These are phyloP conservation scores for Zangia roseola DNA, from an alignment of 768 basidiomycete species.

Conservation along the genomic window DNA sequence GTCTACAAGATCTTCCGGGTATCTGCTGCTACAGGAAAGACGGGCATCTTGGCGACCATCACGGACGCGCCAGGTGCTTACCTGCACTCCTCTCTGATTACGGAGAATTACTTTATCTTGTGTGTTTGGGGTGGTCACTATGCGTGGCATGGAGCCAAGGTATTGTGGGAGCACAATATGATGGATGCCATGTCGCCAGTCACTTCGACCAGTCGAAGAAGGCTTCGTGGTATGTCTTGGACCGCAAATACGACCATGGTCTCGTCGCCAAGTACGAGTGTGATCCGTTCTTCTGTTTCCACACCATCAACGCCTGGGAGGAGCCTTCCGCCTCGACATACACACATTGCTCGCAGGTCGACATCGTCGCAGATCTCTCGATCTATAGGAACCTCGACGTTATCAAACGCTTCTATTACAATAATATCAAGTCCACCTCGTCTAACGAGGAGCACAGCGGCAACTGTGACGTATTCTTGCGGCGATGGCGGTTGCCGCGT, in stretches of 20 bases:
- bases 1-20: slow-evolving; percentile 38
- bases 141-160: slow-evolving; percentile 27
- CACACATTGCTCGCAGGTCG: slow-evolving; percentile 15
- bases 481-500: slow-evolving; percentile 32
- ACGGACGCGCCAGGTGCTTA: slow-evolving; percentile 39
- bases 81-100: slow-evolving; percentile 38
- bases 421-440: slow-evolving; percentile 27
- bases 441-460: slow-evolving; percentile 13
- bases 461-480: slow-evolving; percentile 22
- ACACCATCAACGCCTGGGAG: slow-evolving; percentile 40
- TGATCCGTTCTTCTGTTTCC: slow-evolving; percentile 41
- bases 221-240: slow-evolving; percentile 38
- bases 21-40: slow-evolving; percentile 29
- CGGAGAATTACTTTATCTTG: slow-evolving; percentile 36
- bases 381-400: slow-evolving; percentile 34
- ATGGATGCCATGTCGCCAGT: slow-evolving; percentile 32
- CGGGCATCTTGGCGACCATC: slow-evolving; percentile 35
- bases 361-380: slow-evolving; percentile 37
- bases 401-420: slow-evolving; percentile 33
- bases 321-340: slow-evolving; percentile 20
- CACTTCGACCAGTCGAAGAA: slow-evolving; percentile 30
- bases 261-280: slow-evolving; percentile 38
- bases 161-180: slow-evolving; percentile 33
- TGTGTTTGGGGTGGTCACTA: slow-evolving; percentile 36
- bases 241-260: slow-evolving; percentile 35